A percentile compares a stretch with the other conserved stretches of the same genome.
Evolutionary conservation across 2,329 filamentous ascomycete species (phyloP).

Genomic region (Pseudogymnoascus sp.): DNA sequence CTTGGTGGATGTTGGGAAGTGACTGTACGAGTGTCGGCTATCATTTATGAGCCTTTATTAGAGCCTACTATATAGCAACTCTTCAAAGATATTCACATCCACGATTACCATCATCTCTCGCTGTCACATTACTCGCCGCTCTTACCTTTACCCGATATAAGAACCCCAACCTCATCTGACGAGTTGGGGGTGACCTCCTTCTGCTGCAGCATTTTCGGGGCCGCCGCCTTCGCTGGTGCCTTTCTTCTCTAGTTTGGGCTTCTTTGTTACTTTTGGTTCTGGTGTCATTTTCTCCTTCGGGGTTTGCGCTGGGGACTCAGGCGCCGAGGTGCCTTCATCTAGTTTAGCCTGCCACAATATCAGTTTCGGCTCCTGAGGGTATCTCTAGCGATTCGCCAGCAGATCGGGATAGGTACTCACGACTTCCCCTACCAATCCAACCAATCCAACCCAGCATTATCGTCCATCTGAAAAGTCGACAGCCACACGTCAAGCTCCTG

Average conservation of each 20-base stretch:
- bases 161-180: conserved; percentile 7
- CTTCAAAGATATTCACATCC: background rate
- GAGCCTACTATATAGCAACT: background rate
- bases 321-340: conserved; percentile 11
- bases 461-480: conserved; percentile 20
- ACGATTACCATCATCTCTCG: background rate
- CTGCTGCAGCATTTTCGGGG: conserved; percentile 26
- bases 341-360: conserved; percentile 13
- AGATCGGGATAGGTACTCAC: conserved; percentile 34
- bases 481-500: conserved; percentile 43
- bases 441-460: conserved; percentile 24
- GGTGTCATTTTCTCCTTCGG: conserved; percentile 2
- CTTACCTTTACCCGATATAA: too few species aligned
- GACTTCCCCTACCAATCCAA: conserved; percentile 28
- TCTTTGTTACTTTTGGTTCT: conserved; percentile 23
- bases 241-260: conserved; percentile 42
- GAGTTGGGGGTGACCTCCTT: conserved; percentile 20
- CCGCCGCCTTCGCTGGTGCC: conserved; percentile 34
- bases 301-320: background rate
- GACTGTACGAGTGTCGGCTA: background rate
- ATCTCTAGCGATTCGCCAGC: conserved; percentile 8
- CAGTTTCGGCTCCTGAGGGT: conserved; percentile 9
- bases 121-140: too few species aligned
- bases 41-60: background rate
- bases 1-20: background rate